A percentile compares a stretch with the other conserved stretches of the same genome.
phyloP scores from a whole-genome alignment of 2,329 filamentous ascomycete genomes.

The Ambrosiella xylebori region DNA sequence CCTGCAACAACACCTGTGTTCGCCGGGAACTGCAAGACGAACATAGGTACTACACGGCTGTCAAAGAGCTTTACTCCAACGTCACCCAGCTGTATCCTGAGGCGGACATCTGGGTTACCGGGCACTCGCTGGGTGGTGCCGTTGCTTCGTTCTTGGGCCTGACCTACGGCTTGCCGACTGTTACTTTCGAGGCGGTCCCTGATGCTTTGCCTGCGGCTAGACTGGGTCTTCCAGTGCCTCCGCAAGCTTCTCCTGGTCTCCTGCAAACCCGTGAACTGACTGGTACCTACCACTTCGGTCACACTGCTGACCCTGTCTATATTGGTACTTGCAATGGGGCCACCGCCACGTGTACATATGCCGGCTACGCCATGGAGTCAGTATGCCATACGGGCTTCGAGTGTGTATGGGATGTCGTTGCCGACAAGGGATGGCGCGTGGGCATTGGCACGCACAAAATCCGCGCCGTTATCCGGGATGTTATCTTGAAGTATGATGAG shows the following conservation, averaged over 20 bases:
- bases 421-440: conserved; percentile 80
- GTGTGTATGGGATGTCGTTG: conserved; percentile 84
- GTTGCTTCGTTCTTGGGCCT: conserved; percentile 76
- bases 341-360: conserved; percentile 75
- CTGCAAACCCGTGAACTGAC: conserved; percentile 58
- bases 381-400: conserved; percentile 79
- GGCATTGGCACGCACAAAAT: conserved; percentile 87
- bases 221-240: conserved; percentile 71
- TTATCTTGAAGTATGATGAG: conserved; percentile 65
- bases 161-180: conserved; percentile 77
- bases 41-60: conserved; percentile 81
- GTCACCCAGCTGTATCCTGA: conserved; percentile 76
- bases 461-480: conserved; percentile 68
- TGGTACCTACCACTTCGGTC: conserved; percentile 77
- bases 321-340: conserved; percentile 87
- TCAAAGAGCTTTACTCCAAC: conserved; percentile 78
- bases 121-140: conserved; percentile 82
- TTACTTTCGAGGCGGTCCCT: conserved; percentile 85
- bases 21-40: conserved; percentile 57
- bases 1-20: conserved; percentile 86
- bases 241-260: conserved; percentile 52
- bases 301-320: conserved; percentile 88
- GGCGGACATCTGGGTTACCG: conserved; percentile 73
- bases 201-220: conserved; percentile 75
- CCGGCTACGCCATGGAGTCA: conserved; percentile 83